Percentiles rank a stretch among this genome's conserved stretches.
These are phyloP conservation scores for Lomentospora prolificans DNA, from an alignment of 2,329 filamentous ascomycete genomes.

Conservation along the genomic window DNA sequence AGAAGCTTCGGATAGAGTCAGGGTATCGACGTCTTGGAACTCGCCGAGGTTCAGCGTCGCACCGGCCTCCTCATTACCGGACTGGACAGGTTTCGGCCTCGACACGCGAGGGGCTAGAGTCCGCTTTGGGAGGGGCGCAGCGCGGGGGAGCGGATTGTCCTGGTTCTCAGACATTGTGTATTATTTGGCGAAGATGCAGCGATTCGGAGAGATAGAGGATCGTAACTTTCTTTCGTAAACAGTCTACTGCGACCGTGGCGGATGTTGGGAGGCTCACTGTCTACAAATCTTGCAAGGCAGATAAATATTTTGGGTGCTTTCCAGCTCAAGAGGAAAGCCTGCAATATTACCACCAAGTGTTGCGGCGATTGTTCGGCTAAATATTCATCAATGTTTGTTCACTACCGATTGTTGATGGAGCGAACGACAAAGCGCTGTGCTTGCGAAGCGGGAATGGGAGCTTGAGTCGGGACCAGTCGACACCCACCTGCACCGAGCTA, in stretches of 20 bases:
- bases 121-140: background rate
- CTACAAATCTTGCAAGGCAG: too few relatives aligned
- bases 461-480: too few relatives aligned
- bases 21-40: conserved; percentile 81
- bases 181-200: background rate
- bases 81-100: conserved; percentile 56
- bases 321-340: too few relatives aligned
- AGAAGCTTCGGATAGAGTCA: conserved; percentile 86
- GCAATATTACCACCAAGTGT: too few relatives aligned
- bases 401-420: too few relatives aligned
- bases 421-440: too few relatives aligned
- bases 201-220: background rate
- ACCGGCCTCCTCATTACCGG: conserved; percentile 81
- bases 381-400: too few relatives aligned
- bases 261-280: too few relatives aligned
- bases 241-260: background rate
- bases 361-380: too few relatives aligned
- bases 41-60: conserved; percentile 78
- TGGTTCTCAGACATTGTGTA: background rate
- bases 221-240: background rate
- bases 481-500: too few relatives aligned
- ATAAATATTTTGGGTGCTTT: too few relatives aligned
- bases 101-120: conserved; percentile 31
- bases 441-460: too few relatives aligned
- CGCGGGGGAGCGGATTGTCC: background rate